Conservation (phyloP, 257 asterid species). For the Vinca minor region DNA sequence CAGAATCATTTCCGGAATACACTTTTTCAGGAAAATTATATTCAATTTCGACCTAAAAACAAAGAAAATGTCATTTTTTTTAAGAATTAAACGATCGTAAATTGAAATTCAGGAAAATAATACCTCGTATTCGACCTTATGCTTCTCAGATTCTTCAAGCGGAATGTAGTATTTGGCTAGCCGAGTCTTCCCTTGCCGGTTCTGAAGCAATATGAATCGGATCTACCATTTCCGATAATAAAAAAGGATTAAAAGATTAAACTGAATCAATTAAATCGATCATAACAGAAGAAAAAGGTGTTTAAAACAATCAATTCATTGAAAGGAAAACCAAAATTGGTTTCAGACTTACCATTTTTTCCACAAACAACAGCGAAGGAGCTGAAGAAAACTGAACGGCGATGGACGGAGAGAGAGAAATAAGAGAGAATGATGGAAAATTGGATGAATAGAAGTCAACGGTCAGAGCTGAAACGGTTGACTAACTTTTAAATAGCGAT, state of each 20-base stretch:
- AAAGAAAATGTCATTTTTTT: background rate
- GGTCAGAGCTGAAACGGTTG: slow-evolving; percentile 7
- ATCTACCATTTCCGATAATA: slow-evolving; percentile 45
- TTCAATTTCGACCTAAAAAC: background rate
- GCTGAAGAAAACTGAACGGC: slow-evolving; percentile 1
- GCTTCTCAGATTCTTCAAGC: slow-evolving; percentile 99
- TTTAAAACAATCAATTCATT: background rate
- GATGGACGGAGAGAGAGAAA: background rate
- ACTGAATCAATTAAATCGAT: background rate
- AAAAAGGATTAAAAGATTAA: background rate
- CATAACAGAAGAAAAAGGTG: slow-evolving; percentile 2
- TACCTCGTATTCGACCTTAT: slow-evolving; percentile 97
- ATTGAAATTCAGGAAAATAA: background rate
- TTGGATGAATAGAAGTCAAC: slow-evolving; percentile 14
- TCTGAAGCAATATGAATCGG: slow-evolving; percentile 92
- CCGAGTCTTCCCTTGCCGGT: slow-evolving; percentile 96
- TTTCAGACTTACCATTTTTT: slow-evolving; percentile 19
- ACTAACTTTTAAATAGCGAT: no score
- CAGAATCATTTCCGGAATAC: slow-evolving; percentile 1
- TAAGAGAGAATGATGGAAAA: slow-evolving; percentile 2
- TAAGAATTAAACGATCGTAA: background rate
- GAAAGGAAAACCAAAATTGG: background rate
- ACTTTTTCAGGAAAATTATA: background rate
- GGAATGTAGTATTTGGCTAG: slow-evolving; percentile 93
- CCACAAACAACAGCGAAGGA: background rate